phyloP scores from a whole-genome alignment of 1,284 basidiomycete genomes.

The Pholiota adiposa region DNA sequence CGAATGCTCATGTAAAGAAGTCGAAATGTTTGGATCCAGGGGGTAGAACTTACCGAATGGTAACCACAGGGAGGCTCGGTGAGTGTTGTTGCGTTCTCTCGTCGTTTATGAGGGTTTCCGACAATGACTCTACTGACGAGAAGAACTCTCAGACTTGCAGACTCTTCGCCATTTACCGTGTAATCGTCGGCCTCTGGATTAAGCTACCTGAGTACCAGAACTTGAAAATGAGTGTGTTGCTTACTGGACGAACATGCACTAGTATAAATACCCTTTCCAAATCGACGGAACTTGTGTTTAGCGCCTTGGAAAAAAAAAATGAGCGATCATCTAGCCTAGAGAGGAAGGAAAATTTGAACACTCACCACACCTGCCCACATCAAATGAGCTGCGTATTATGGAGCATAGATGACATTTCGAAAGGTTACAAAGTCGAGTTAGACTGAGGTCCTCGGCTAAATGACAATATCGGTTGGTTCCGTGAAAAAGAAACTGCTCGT shows the following conservation, averaged over 20 bases:
- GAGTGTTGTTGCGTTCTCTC: slow-evolving; percentile 48
- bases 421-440: slow-evolving; percentile 49
- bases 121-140: slow-evolving; percentile 64
- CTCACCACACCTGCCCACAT: slow-evolving; percentile 56
- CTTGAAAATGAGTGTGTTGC: slow-evolving; percentile 19
- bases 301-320: slow-evolving; percentile 37
- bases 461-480: slow-evolving; percentile 59
- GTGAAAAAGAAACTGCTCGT: slow-evolving; percentile 63
- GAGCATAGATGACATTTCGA: slow-evolving; percentile 54
- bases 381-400: slow-evolving; percentile 58
- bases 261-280: slow-evolving; percentile 65
- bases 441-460: slow-evolving; percentile 50
- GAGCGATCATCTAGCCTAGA: background rate
- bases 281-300: slow-evolving; percentile 61
- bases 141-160: slow-evolving; percentile 46
- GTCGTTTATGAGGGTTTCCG: slow-evolving; percentile 53
- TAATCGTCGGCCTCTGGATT: slow-evolving; percentile 65
- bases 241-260: slow-evolving; percentile 64
- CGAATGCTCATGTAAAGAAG: too few relatives aligned
- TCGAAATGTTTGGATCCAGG: background rate
- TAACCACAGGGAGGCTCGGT: slow-evolving; percentile 54
- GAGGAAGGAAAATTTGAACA: slow-evolving; percentile 5
- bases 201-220: slow-evolving; percentile 6
- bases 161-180: slow-evolving; percentile 40
- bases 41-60: slow-evolving; percentile 51